These are phyloP conservation scores for Berkeleyomyces rouxiae DNA, from an alignment of 2,329 filamentous ascomycete genomes.

Conservation along the genomic window DNA sequence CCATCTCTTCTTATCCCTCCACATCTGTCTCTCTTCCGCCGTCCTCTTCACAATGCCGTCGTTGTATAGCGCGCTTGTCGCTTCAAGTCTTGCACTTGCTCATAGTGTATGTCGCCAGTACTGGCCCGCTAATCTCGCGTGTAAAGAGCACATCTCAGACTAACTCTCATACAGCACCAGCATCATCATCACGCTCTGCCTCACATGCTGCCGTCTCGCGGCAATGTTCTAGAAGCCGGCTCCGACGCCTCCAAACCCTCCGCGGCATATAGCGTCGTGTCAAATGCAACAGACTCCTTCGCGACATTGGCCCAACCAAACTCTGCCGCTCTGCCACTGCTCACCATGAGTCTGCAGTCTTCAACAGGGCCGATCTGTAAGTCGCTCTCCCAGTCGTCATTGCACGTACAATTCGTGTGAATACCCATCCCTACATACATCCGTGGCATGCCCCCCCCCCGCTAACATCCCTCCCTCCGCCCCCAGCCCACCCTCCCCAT, in stretches of 20 bases:
- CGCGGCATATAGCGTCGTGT: neutral
- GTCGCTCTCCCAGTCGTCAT: neutral
- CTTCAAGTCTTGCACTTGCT: conserved; percentile 1
- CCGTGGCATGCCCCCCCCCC: neutral
- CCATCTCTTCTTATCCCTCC: neutral
- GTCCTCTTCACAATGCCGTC: neutral
- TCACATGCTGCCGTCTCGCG: neutral
- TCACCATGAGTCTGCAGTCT: neutral
- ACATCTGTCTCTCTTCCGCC: neutral
- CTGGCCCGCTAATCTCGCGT: neutral
- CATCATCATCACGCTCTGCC: neutral
- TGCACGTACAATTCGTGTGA: too few relatives aligned
- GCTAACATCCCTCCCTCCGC: neutral
- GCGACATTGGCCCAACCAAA: neutral
- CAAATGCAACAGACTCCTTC: neutral
- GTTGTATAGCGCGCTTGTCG: neutral
- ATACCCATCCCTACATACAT: neutral
- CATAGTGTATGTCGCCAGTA: neutral
- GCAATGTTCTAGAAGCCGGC: neutral
- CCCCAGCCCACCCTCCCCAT: neutral
- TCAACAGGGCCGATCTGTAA: neutral
- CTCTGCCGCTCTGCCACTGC: neutral
- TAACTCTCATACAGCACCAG: neutral
- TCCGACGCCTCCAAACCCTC: neutral
- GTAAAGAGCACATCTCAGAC: neutral